Evolutionary conservation across 768 basidiomycete genomes (phyloP), one percentile per base, ranked within the genome.

Genomic region (Gelatoporia subvermispora): DNA sequence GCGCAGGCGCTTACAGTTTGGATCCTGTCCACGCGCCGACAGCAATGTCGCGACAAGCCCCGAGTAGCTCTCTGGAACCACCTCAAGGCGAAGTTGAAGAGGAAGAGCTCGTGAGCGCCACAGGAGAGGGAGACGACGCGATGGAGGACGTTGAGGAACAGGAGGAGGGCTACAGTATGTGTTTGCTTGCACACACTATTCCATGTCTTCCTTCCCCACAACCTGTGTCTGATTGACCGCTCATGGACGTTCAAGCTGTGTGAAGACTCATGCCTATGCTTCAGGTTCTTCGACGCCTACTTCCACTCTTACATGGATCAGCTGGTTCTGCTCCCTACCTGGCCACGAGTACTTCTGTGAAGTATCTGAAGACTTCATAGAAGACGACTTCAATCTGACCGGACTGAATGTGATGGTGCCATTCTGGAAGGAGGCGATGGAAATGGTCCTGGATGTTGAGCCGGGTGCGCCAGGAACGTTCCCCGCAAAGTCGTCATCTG

Each of bases 371-470:
- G 96, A 99, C 65, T 99, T 98, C 68, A 98, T 99, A 66, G 93
- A 98, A 66, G 96, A 99, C 70, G 92, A 98, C 64, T 99, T 99
- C 74, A 99, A 99, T 71, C 75, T 99, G 35, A 99, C 96, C 4
- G 96, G 96, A 5, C 70, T 99, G 65, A 95, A 93, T 62, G 79
- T 79, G 25, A 84, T 94, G 84, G 96, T 98, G 16, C 96, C 96
- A 8, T 99, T 99, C 65, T 99, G 95, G 93, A 98, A 97, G 67
- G 96, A 99, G 67, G 96, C 96, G 39, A 89, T 99, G 86, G 96
- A 99, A 72, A 99, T 99, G 96, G 93, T 99, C 15, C 70, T 99
- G 56, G 96, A 99, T 70, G 95, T 98, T 45, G 96, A 99, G 70
- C 93, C 96, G 74, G 93, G 95, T 94, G 65, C 66, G 84, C 66